Percentiles rank a stretch among this genome's conserved stretches.
Evolutionary conservation across 2,329 filamentous ascomycete species (phyloP).

Genomic region (Monilinia fructigena): DNA sequence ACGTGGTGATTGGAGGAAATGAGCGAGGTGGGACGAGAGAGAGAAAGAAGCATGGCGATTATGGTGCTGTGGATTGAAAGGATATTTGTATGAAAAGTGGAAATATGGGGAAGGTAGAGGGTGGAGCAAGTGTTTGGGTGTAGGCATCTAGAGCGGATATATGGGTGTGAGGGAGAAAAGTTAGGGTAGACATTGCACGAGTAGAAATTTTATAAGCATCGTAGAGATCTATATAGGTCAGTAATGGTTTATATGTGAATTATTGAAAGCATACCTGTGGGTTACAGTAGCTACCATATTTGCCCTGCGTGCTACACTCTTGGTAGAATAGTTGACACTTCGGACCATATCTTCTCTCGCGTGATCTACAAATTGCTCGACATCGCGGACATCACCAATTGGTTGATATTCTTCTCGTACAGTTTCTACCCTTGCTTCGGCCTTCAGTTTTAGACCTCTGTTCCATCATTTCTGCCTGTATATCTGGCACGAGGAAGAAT

Average conservation of each 20-base stretch:
- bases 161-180: slow-evolving; percentile 68
- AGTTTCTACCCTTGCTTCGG: slow-evolving; percentile 76
- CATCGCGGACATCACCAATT: slow-evolving; percentile 77
- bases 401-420: slow-evolving; percentile 88
- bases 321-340: slow-evolving; percentile 77
- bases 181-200: slow-evolving; percentile 53
- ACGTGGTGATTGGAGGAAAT: slow-evolving; percentile 73
- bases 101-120: slow-evolving; percentile 72
- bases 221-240: slow-evolving; percentile 58
- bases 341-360: slow-evolving; percentile 90
- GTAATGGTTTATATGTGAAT: slow-evolving; percentile 26
- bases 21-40: slow-evolving; percentile 75
- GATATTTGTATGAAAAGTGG: slow-evolving; percentile 71
- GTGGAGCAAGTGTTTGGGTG: slow-evolving; percentile 61
- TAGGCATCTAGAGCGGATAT: slow-evolving; percentile 71
- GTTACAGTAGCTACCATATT: slow-evolving; percentile 68
- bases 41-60: slow-evolving; percentile 73
- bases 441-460: slow-evolving; percentile 82
- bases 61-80: slow-evolving; percentile 81
- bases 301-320: slow-evolving; percentile 75
- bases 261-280: slow-evolving; percentile 48
- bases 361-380: slow-evolving; percentile 89
- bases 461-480: slow-evolving; percentile 86
- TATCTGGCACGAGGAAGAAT: slow-evolving; percentile 94
- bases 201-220: slow-evolving; percentile 61